Percentiles rank a stretch among this genome's conserved stretches.
Evolutionary conservation across 768 basidiomycete genomes (phyloP).

Genomic region (Podaxis mareebaensis): DNA sequence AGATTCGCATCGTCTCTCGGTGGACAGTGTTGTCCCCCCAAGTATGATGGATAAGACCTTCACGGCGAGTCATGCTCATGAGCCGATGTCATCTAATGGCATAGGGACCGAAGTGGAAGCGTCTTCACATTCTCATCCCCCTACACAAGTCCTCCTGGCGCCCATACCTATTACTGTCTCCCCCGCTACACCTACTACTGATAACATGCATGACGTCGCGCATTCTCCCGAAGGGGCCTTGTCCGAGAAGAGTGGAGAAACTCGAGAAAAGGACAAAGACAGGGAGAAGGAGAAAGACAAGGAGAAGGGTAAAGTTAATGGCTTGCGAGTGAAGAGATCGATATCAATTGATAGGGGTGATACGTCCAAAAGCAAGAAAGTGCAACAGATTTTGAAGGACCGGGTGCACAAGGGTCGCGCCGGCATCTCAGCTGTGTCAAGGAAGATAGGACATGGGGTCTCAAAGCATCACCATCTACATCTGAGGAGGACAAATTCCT

Average conservation of each 20-base stretch:
- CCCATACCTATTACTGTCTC: slow-evolving; percentile 59
- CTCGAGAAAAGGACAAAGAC: slow-evolving; percentile 17
- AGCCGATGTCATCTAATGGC: not conserved
- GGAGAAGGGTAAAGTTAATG: slow-evolving; percentile 19
- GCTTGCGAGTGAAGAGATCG: slow-evolving; percentile 32
- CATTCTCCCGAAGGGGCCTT: not conserved
- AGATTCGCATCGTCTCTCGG: slow-evolving; percentile 12
- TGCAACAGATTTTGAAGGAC: slow-evolving; percentile 73
- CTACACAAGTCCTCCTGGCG: slow-evolving; percentile 20
- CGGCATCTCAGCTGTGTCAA: slow-evolving; percentile 74
- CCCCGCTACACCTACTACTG: slow-evolving; percentile 54
- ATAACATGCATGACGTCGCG: not conserved
- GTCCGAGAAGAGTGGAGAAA: slow-evolving; percentile 8
- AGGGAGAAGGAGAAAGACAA: slow-evolving; percentile 12
- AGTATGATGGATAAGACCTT: slow-evolving; percentile 14
- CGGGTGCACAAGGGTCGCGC: slow-evolving; percentile 73
- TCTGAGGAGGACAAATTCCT: slow-evolving; percentile 62
- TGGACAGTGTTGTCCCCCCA: slow-evolving; percentile 1
- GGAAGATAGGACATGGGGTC: slow-evolving; percentile 74
- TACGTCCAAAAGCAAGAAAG: slow-evolving; percentile 64
- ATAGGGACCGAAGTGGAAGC: not conserved
- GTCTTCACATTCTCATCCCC: not conserved
- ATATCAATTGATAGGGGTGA: slow-evolving; percentile 43
- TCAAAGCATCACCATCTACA: slow-evolving; percentile 43
- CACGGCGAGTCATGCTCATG: slow-evolving; percentile 1